A percentile compares a stretch with the other conserved stretches of the same genome.
phyloP scores from a whole-genome alignment of 306 rosid genomes.

The Myrica gale region DNA sequence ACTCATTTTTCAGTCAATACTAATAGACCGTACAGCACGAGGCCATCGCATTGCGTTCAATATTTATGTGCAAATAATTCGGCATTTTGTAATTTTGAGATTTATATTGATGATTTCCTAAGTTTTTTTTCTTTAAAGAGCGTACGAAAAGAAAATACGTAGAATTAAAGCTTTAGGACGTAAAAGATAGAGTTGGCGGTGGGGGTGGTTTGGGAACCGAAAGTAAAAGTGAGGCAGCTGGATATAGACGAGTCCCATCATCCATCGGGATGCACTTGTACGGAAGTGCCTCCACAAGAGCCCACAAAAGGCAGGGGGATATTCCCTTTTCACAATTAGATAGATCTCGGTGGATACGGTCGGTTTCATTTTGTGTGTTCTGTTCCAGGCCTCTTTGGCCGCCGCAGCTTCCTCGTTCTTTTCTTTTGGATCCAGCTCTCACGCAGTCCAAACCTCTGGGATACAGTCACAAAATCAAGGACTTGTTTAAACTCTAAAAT shows the following conservation, averaged over 20 bases:
- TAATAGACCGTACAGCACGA: too few relatives aligned
- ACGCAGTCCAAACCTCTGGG: too few relatives aligned
- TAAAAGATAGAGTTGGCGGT: neutral
- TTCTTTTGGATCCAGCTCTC: neutral
- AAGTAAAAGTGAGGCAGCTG: neutral
- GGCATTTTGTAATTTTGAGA: too few relatives aligned
- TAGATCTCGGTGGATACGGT: neutral
- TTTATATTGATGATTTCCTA: too few relatives aligned
- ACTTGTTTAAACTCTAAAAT: too few relatives aligned
- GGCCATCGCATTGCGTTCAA: too few relatives aligned
- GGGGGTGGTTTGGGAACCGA: neutral
- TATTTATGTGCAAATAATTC: too few relatives aligned
- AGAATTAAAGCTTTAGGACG: neutral
- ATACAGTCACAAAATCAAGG: too few relatives aligned
- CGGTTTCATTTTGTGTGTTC: conserved; percentile 33
- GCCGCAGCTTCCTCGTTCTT: neutral
- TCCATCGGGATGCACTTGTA: neutral
- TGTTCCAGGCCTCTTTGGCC: conserved; percentile 9
- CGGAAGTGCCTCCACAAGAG: conserved; percentile 10
- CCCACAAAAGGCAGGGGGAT: conserved; percentile 8
- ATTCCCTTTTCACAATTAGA: conserved; percentile 13
- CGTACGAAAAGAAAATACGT: neutral
- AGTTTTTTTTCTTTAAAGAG: too few relatives aligned
- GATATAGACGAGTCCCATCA: too few relatives aligned
- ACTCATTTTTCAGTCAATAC: too few relatives aligned